Evolutionary conservation across 2,329 filamentous ascomycete species (phyloP), one percentile per base, ranked within the genome.

Genomic region (Penicillium sp.): DNA sequence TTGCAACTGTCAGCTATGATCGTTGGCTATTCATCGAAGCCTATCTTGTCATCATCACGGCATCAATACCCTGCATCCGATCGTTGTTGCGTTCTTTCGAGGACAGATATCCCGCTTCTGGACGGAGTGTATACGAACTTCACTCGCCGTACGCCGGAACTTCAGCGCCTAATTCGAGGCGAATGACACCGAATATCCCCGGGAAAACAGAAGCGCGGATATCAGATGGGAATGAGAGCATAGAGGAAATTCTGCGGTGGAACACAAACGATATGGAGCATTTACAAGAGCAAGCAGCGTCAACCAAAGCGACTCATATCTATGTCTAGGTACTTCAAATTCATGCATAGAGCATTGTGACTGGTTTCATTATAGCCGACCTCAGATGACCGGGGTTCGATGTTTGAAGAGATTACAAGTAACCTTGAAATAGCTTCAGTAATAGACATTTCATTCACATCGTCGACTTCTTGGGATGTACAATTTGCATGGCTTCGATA

Each of bases 1-100:
- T 53, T 11, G 63, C 56, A 18, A 67, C 67, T 2, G 50, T 65
- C 11, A 50, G 59, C 14, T 61, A 68, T 32, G 58, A 66, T 44
- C 65, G 65, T 8, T 70, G 67, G 67, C 43, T 64, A 6, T 66
- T 61, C 29, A 64, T 68, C 7, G 68, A 71, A 51, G 63, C 59
- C 10, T 63, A 69, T 29, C 42, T 71, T 8, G 63, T 71, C 6
- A 69, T 72, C 14, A 62, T 70, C 22, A 70, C 68, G 2, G 61
- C 67, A 1, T 72, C 67, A 0, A 58, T 71, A 4, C 67, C 69
- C 1, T 66, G 62, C 13, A 55, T 72, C 6, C 62, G 67, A 14
- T 66, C 65, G 0, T 45, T 70, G 5, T 8, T 64, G 4, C 49
- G 56, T 14, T 55, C 59, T 3, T 3, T 54, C 38, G 21, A 40